Base-by-base conservation (phyloP, 345 rosid genomes). In the Populus ilicifolia region DNA sequence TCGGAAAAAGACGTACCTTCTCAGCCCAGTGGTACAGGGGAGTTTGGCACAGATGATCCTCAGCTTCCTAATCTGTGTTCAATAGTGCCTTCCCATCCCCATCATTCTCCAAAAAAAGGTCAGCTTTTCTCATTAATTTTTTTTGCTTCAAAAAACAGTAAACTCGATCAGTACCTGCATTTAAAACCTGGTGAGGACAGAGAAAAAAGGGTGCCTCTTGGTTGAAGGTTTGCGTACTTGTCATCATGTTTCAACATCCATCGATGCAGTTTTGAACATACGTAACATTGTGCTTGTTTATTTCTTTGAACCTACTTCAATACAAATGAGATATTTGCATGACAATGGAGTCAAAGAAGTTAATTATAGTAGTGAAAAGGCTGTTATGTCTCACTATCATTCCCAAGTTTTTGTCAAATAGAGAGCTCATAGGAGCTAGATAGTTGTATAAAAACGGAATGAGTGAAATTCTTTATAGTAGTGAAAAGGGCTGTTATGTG, bases 71-170 rank as follows among this genome's bases (percentile, higher is more conserved):
- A 75, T 72, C 80, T 75, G 70, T 74, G 70, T 76, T 54, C 70
- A n/a, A 68, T 65, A 73, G 52, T 50, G 64, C 69, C 83, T 74
- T 82, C 75, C 41, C 62, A 70, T 76, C 25, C 75, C 5, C 68
- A 43, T 66, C 74, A 77, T 74, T 76, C 84, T 84, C 44, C 43
- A 48, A 77, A 67, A 54, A 70, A 87, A 78, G 88, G 88, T 90
- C 61, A 46, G 74, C 64, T 71, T 10, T 43, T 67, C 78, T 78
- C 21, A 72, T 73, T 52, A 48, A 23, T 10, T 52, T 20, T 2
- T 14, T n/a, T 46, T 5, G 12, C 29, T n/a, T 52, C 25, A 23
- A 75, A 13, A 38, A 2, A 30, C 23, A 41, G 46, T 56, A 43
- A 56, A 7, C 35, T 25, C 30, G 56, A 62, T 17, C 38, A 0